These are phyloP conservation scores for Aspergillus sp. DNA, from an alignment of 2,329 filamentous ascomycete genomes.

Conservation along the genomic window DNA sequence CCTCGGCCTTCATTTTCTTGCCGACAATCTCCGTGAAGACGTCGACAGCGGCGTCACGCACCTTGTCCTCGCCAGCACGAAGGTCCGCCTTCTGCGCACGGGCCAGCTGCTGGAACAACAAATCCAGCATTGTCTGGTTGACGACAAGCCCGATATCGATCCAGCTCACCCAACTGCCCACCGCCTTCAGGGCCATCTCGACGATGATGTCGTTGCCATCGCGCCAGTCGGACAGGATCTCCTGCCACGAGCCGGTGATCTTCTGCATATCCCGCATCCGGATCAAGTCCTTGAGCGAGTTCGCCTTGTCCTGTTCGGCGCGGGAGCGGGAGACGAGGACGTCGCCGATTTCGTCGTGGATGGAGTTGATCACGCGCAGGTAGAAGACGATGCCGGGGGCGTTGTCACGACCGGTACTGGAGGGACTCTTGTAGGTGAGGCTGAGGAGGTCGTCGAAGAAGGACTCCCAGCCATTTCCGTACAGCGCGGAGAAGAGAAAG, in stretches of 20 bases:
- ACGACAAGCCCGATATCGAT: slow-evolving; percentile 94
- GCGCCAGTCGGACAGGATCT: slow-evolving; percentile 76
- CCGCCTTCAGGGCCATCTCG: slow-evolving; percentile 84
- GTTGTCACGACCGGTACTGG: slow-evolving; percentile 63
- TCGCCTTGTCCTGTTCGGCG: slow-evolving; percentile 79
- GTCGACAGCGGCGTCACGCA: slow-evolving; percentile 87
- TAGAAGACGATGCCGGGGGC: slow-evolving; percentile 77
- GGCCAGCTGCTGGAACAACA: slow-evolving; percentile 84
- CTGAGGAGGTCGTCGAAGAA: slow-evolving; percentile 89
- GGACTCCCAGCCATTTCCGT: slow-evolving; percentile 78
- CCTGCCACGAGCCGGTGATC: slow-evolving; percentile 86
- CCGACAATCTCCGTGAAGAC: slow-evolving; percentile 93
- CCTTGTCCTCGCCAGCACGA: slow-evolving; percentile 71
- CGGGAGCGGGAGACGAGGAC: slow-evolving; percentile 76
- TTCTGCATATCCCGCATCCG: slow-evolving; percentile 83
- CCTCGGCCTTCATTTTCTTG: slow-evolving; percentile 94
- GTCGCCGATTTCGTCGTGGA: slow-evolving; percentile 97
- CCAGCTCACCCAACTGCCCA: slow-evolving; percentile 98
- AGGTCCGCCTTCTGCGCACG: slow-evolving; percentile 61
- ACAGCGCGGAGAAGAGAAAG: slow-evolving; percentile 84
- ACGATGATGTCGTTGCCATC: slow-evolving; percentile 69
- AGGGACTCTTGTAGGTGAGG: slow-evolving; percentile 63
- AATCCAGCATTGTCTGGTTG: slow-evolving; percentile 79
- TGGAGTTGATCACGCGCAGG: slow-evolving; percentile 79
- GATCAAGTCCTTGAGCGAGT: slow-evolving; percentile 85